These are phyloP conservation scores for Cutaneotrichosporon sp. DNA, from an alignment of 1,284 basidiomycete genomes.

Conservation along the genomic window DNA sequence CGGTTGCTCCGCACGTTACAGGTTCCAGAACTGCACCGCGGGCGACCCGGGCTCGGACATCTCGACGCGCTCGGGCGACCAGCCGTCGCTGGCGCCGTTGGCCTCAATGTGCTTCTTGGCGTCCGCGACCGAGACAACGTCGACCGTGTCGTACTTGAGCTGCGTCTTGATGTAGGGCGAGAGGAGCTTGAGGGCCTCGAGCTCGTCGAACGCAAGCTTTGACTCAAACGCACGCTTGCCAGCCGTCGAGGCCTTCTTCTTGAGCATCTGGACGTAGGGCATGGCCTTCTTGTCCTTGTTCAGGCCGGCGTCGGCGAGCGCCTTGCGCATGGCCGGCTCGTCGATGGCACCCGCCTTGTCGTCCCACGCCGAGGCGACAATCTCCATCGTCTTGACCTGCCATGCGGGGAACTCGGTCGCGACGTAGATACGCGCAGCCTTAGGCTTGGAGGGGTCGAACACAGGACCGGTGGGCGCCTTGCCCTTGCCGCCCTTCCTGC, in stretches of 20 bases:
- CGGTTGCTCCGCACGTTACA: too few species aligned
- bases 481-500: constrained; percentile 60
- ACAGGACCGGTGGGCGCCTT: constrained; percentile 57
- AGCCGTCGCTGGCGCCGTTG: constrained; percentile 43
- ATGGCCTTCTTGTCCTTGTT: constrained; percentile 95
- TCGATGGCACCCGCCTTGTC: constrained; percentile 69
- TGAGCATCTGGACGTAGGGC: constrained; percentile 92
- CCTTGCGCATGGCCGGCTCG: constrained; percentile 74
- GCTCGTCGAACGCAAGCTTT: constrained; percentile 83
- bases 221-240: constrained; percentile 81
- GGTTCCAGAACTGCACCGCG: constrained; percentile 73
- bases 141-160: constrained; percentile 71
- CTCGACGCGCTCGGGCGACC: constrained; percentile 62
- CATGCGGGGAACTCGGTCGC: constrained; percentile 90
- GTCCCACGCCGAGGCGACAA: constrained; percentile 71
- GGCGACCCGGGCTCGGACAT: constrained; percentile 84
- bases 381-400: constrained; percentile 81
- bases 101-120: constrained; percentile 52
- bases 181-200: constrained; percentile 70
- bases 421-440: constrained; percentile 84
- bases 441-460: constrained; percentile 77
- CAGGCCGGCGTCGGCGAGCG: constrained; percentile 72
- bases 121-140: constrained; percentile 71
- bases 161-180: constrained; percentile 82
- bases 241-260: constrained; percentile 82